phyloP scores from a whole-genome alignment of 768 basidiomycete genomes.

The Symmetrospora coprosmae region DNA sequence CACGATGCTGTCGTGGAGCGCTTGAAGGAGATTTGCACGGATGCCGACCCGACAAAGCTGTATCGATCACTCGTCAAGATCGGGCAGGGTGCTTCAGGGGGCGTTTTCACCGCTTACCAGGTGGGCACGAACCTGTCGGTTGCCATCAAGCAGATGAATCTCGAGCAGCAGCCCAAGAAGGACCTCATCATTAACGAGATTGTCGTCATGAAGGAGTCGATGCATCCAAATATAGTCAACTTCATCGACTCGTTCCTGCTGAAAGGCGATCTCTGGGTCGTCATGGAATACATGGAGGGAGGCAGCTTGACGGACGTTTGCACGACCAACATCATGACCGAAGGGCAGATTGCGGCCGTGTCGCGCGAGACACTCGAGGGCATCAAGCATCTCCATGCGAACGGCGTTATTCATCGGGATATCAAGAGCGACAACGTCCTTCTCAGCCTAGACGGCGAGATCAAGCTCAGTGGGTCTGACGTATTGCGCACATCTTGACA shows the following conservation, averaged over 20 bases:
- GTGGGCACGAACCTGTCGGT: constrained; percentile 85
- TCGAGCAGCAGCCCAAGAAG: constrained; percentile 99
- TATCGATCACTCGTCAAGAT: constrained; percentile 92
- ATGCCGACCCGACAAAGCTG: constrained; percentile 86
- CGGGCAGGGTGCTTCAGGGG: constrained; percentile 93
- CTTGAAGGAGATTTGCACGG: constrained; percentile 85
- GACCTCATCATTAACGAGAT: constrained; percentile 86
- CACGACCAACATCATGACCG: constrained; percentile 89
- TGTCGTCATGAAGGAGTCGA: constrained; percentile 97
- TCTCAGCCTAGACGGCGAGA: constrained; percentile 74
- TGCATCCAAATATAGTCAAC: constrained; percentile 81
- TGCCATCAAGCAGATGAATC: constrained; percentile 99
- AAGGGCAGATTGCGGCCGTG: constrained; percentile 96
- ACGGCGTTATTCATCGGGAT: constrained; percentile 94
- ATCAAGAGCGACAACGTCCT: constrained; percentile 77
- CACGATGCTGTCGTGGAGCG: constrained; percentile 74
- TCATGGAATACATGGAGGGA: constrained; percentile 93
- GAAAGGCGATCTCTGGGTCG: constrained; percentile 96
- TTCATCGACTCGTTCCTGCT: constrained; percentile 72
- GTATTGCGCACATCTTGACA: not conserved
- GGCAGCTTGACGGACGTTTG: constrained; percentile 95
- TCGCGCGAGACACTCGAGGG: constrained; percentile 83
- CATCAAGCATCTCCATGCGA: constrained; percentile 76
- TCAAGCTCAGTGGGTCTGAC: constrained; percentile 78
- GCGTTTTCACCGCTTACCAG: constrained; percentile 96